Evolutionary conservation across 345 rosid genomes (phyloP), one percentile per base, ranked within the genome.

Genomic region (Euphorbia lathyris): DNA sequence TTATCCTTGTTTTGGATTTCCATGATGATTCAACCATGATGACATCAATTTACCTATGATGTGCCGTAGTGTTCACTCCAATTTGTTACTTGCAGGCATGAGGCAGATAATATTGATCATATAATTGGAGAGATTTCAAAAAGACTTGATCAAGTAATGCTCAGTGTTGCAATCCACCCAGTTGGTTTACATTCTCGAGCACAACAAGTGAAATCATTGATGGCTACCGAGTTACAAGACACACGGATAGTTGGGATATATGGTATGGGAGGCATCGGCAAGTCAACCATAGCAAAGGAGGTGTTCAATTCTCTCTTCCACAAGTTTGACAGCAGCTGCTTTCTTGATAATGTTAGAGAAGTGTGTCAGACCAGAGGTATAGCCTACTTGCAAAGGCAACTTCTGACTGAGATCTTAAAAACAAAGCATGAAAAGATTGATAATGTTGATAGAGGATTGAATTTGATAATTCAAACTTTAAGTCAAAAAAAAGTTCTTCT

Each of bases 181-280:
- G 66, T 69, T 58, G 73, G 73, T 6, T 26, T 59, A 29, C 40
- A 59, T 20, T 45, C 66, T 58, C 58, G 23, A 19, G 56, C 52
- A n/a, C 27, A 58, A 14, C 52, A 59, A 30, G 29, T 69, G 36
- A 45, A n/a, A 20, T 45, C 65, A 5, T 19, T 58, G 56, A 42
- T 69, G 11, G 58, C 17, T 29, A 29, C 23, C 0, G 56, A 30
- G 57, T 13, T 9, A 29, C 13, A 29, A 42, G 66, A 59, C 45
- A 38, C 61, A 9, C 66, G 73, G 38, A 70, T 62, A 13, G 70
- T 79, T n/a, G 82, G 73, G 29, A 70, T 79, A 32, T 61, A 2
- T 38, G 82, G 79, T 10, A 69, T 71, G 47, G 78, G 64, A 1
- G 82, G 82, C 3, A 27, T 73, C 4, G 76, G 76, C 8, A 73